Conservation (phyloP, 1,284 basidiomycete species). For the Farysia itapuensis region DNA sequence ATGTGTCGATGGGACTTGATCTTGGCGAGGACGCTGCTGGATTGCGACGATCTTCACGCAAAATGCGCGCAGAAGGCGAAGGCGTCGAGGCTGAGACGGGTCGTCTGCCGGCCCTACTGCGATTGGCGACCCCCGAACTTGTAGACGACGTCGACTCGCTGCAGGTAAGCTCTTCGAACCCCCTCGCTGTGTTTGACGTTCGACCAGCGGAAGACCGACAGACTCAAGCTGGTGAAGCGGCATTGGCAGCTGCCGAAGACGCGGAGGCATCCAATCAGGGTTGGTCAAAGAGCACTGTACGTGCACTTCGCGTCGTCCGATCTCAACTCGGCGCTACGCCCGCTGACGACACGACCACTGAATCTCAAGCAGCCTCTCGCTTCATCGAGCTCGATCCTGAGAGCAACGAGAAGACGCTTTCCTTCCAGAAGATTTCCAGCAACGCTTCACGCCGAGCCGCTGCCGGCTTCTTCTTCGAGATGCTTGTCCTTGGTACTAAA, state of each 20-base stretch:
- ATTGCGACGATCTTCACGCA: constrained; percentile 34
- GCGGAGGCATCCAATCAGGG: constrained; percentile 64
- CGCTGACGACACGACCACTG: constrained; percentile 16
- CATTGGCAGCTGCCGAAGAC: constrained; percentile 60
- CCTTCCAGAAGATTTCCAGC: constrained; percentile 73
- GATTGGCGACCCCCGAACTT: constrained; percentile 64
- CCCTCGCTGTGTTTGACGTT: constrained; percentile 79
- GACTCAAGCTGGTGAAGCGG: constrained; percentile 62
- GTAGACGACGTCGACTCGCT: constrained; percentile 67
- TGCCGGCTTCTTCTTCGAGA: constrained; percentile 94
- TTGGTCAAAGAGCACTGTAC: constrained; percentile 85
- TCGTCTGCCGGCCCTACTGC: constrained; percentile 37
- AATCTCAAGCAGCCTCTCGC: constrained; percentile 39
- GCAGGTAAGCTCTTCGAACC: constrained; percentile 72
- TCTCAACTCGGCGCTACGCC: constrained; percentile 67
- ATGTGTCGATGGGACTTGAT: constrained; percentile 10
- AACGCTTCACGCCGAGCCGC: constrained; percentile 88
- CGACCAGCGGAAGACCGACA: constrained; percentile 60
- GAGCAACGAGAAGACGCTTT: constrained; percentile 64
- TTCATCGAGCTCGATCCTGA: constrained; percentile 25
- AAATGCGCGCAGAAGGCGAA: constrained; percentile 11
- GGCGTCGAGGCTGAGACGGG: constrained; percentile 23
- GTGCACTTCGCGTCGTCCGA: constrained; percentile 80
- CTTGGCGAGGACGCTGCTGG: constrained; percentile 20
- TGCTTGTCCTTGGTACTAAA: constrained; percentile 87